A percentile compares a stretch with the other conserved stretches of the same genome.
phyloP scores from a whole-genome alignment of 2,329 filamentous ascomycete species.

The Claviceps quebecensis region DNA sequence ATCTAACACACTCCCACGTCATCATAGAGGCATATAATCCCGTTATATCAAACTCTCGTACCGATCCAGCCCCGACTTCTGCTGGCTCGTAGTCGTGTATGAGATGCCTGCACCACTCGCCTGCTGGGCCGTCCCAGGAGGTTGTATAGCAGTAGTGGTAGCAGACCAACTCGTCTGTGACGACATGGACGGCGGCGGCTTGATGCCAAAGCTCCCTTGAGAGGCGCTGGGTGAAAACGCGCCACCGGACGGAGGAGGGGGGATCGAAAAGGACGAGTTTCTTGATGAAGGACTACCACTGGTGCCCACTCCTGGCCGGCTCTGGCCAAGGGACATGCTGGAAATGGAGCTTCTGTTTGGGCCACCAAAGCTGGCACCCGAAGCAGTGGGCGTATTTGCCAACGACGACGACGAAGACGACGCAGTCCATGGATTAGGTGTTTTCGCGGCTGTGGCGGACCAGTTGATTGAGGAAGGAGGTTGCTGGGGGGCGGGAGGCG shows the following conservation, averaged over 20 bases:
- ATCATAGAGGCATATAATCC: neutral
- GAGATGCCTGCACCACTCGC: slow-evolving; percentile 3
- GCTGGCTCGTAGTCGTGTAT: slow-evolving; percentile 14
- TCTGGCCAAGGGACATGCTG: slow-evolving; percentile 33
- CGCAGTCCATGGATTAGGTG: slow-evolving; percentile 34
- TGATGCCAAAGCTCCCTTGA: slow-evolving; percentile 27
- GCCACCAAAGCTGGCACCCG: slow-evolving; percentile 19
- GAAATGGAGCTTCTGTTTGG: slow-evolving; percentile 30
- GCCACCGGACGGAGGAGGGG: slow-evolving; percentile 37
- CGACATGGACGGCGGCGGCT: slow-evolving; percentile 25
- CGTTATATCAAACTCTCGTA: slow-evolving; percentile 50
- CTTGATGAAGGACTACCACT: slow-evolving; percentile 17
- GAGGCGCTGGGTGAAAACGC: slow-evolving; percentile 12
- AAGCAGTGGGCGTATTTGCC: slow-evolving; percentile 10
- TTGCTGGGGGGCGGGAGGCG: slow-evolving; percentile 10
- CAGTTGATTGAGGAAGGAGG: slow-evolving; percentile 30
- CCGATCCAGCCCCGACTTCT: slow-evolving; percentile 46
- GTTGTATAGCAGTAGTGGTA: too few species aligned
- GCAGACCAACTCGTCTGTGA: neutral
- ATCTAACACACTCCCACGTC: too few species aligned
- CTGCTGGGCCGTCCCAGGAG: neutral
- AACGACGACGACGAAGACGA: slow-evolving; percentile 12
- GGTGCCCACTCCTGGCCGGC: slow-evolving; percentile 13
- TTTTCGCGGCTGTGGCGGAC: slow-evolving; percentile 27
- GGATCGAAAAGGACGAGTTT: slow-evolving; percentile 40